Base-by-base conservation (phyloP, 148 eudicot species). In the Rhododendron griersonianum region DNA sequence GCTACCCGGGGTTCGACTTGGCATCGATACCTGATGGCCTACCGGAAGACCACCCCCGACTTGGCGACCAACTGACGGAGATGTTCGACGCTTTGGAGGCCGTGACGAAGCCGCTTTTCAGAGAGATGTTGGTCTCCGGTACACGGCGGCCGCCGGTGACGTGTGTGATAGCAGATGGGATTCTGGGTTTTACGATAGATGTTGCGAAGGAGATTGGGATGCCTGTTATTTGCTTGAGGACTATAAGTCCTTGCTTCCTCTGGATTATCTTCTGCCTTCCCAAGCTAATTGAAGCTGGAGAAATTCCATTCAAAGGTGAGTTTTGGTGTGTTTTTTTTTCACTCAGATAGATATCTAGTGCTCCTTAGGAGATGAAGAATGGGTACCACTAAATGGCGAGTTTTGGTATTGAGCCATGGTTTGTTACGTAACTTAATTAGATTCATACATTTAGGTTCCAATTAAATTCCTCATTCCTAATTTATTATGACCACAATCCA, bases 1-100 rank as follows among this genome's bases (percentile, higher is more conserved):
- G 1, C 21, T 84, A 84, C 41, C 81, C 81, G 8, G 81, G 53
- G 0, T 84, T 84, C 73, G 53, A 47, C 0, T 15, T 84, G 35
- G 73, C 78, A 2, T 16, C 86, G n/a, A 76, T 84, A 1, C 41
- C 86, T n/a, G 86, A 84, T 10, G 86, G 86, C 14, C 61, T 84
- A 0, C 81, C 81, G 14, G 51, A 21, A 7, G 53, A 84, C 11
- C 61, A 48, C 45, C 67, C 86, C 8, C 44, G 80, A 1, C 50
- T 55, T 14, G 81, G 25, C n/a, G 81, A 84, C n/a, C 63, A 19
- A 2, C 51, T 84, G 28, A 23, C 2, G 16, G 81, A 84, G 35
- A 11, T 84, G 9, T 71, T 84, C 41, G 53, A 51, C 10, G 35
- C 86, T 75, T 13, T 75, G 14, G 30, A 30, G 57, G 19, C 81